A percentile compares a stretch with the other conserved stretches of the same genome.
phyloP scores from a whole-genome alignment of 768 basidiomycete genomes.

The Pilatotrama ljubarskyi region DNA sequence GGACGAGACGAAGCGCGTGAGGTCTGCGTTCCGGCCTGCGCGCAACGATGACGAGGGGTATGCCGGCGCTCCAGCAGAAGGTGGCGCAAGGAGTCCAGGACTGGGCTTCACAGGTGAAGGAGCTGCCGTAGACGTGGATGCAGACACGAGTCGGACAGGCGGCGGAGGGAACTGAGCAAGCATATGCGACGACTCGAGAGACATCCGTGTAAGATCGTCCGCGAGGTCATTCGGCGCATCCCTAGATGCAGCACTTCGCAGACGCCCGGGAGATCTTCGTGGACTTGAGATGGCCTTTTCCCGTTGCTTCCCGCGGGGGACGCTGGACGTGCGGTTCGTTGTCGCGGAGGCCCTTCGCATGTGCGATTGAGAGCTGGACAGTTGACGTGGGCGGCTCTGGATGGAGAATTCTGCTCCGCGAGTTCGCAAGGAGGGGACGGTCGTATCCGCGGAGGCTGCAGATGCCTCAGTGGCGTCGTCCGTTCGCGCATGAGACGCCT shows the following conservation, averaged over 20 bases:
- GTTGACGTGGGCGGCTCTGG: neutral
- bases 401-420: constrained; percentile 6
- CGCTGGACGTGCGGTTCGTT: constrained; percentile 2
- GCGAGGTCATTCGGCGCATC: constrained; percentile 30
- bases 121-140: constrained; percentile 6
- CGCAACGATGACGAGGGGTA: constrained; percentile 56
- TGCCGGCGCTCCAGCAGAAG: constrained; percentile 27
- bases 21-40: constrained; percentile 60
- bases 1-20: constrained; percentile 88
- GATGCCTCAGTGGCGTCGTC: constrained; percentile 15
- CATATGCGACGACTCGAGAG: constrained; percentile 36
- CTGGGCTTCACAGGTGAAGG: constrained; percentile 7
- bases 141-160: constrained; percentile 9
- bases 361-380: neutral
- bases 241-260: constrained; percentile 36
- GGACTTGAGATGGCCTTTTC: constrained; percentile 37
- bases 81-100: constrained; percentile 19
- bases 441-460: constrained; percentile 8
- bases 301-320: constrained; percentile 23
- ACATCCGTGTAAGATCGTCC: constrained; percentile 45
- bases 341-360: constrained; percentile 2
- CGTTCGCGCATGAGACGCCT: constrained; percentile 43
- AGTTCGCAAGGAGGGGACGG: constrained; percentile 18
- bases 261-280: constrained; percentile 39
- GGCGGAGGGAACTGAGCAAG: constrained; percentile 33